Percentiles rank a stretch among this genome's conserved stretches.
Conservation (phyloP, 352 stramenopile species). For the Phytophthora chlamydospora region DNA sequence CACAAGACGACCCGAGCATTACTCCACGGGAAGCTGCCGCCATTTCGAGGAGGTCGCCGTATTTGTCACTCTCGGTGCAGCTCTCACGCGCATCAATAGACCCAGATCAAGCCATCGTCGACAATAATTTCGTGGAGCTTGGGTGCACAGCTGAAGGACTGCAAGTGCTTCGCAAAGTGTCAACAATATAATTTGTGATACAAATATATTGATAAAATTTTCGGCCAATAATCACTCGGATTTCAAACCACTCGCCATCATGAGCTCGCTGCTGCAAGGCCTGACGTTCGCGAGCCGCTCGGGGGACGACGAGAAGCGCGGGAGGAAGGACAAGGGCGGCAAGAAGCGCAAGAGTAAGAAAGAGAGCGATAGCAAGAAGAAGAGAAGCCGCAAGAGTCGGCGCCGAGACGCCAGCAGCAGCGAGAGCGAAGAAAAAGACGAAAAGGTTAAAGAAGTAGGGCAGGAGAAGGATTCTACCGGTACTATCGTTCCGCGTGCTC, state of each 20-base stretch:
- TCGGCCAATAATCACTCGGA: constrained; percentile 24
- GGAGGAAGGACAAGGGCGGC: constrained; percentile 37
- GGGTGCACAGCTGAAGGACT: constrained; percentile 50
- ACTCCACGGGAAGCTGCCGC: constrained; percentile 61
- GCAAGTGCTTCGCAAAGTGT: constrained; percentile 65
- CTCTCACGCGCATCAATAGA: constrained; percentile 45
- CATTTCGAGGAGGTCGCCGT: constrained; percentile 46
- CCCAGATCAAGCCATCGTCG: constrained; percentile 38
- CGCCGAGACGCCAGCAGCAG: constrained; percentile 20
- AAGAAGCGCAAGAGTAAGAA: constrained; percentile 47
- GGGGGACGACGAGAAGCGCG: constrained; percentile 27
- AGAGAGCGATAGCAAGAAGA: constrained; percentile 45
- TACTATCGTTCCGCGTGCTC: constrained; percentile 29
- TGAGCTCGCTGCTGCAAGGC: constrained; percentile 66
- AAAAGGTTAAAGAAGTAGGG: not conserved
- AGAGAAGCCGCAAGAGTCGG: constrained; percentile 39
- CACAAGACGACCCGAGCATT: constrained; percentile 36
- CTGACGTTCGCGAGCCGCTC: constrained; percentile 66
- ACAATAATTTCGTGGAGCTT: constrained; percentile 55
- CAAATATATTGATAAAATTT: constrained; percentile 19
- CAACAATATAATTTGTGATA: constrained; percentile 15
- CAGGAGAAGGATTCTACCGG: constrained; percentile 1
- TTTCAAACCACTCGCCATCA: constrained; percentile 20
- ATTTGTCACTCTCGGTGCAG: constrained; percentile 59
- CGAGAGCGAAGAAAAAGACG: constrained; percentile 23